Base-by-base conservation (phyloP, 2,329 filamentous ascomycete species). In the Aureobasidium melanogenum region DNA sequence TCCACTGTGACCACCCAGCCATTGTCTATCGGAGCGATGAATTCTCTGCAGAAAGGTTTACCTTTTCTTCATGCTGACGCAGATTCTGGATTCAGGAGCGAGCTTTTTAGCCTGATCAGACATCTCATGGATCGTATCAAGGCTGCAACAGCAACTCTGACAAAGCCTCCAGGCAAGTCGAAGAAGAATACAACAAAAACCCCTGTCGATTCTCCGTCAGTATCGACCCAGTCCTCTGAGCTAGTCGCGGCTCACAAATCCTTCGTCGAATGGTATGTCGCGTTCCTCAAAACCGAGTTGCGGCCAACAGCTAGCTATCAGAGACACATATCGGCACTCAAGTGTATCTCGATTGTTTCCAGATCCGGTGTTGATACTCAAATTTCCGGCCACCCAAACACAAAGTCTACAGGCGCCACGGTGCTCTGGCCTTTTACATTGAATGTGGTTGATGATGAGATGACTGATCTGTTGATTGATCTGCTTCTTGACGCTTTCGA, bases 401-500 rank as follows among this genome's bases (percentile, higher is more conserved):
- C 75, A 0, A 83, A 80, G 63, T 74, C 77, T 14, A 81, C 80
- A 3, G 72, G 76, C 30, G 76, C 77, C 36, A 75, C 80, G 59
- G 66, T 75, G 3, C 74, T 72, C 36, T 85, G 83, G 82, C 75
- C 76, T 4, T 77, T 80, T 62, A 69, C 74, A 22, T 62, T 82
- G 14, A 70, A 75, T 2, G 71, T 84, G 4, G 73, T 81, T 19
- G 73, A 71, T 55, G 12, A 51, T 1, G 65, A 66, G 3, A 56
- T 87, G 76, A 74, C 84, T 12, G 80, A 88, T 51, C 78, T 86
- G 5, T 76, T 97, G 7, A 76, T 92, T 15, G 91, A 96, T 71
- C 82, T 96, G 24, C 75, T 96, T 8, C 79, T 96, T 69, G 89
- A 99, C 68, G 90, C 93, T 0, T 99, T 96, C 69, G 94, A 97